These are phyloP conservation scores for Geotrichum cucujoidarum DNA, from an alignment of 1,139 yeast species.

Conservation along the genomic window DNA sequence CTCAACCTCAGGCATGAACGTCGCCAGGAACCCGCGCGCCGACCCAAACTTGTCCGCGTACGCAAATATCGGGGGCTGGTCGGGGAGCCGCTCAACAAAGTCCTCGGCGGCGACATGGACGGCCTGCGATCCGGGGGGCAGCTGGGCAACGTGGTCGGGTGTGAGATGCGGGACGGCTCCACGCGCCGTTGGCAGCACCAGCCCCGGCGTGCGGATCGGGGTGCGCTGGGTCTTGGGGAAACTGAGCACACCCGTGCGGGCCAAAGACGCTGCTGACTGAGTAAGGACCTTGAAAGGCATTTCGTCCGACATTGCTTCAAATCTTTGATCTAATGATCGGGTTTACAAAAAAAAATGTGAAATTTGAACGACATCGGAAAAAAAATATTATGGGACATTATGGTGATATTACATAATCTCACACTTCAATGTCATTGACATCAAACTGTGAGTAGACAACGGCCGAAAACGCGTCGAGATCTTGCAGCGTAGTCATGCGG, in stretches of 20 bases:
- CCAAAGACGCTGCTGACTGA: slow-evolving; percentile 12
- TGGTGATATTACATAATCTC: neutral
- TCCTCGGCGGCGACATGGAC: slow-evolving; percentile 20
- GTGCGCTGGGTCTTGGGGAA: neutral
- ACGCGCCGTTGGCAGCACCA: slow-evolving; percentile 36
- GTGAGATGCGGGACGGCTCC: slow-evolving; percentile 42
- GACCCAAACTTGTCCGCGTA: slow-evolving; percentile 18
- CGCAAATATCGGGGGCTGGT: slow-evolving; percentile 23
- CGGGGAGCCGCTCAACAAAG: slow-evolving; percentile 28
- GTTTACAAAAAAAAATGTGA: neutral
- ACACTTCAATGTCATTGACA: neutral
- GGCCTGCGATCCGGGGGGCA: slow-evolving; percentile 23
- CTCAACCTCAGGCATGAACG: slow-evolving; percentile 27
- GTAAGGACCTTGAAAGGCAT: slow-evolving; percentile 9
- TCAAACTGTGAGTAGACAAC: slow-evolving; percentile 84
- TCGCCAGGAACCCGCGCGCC: slow-evolving; percentile 26
- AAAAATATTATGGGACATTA: neutral
- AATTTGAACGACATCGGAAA: neutral
- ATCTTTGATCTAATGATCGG: neutral
- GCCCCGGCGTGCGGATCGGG: slow-evolving; percentile 32
- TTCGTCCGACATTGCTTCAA: slow-evolving; percentile 13
- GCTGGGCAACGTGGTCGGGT: slow-evolving; percentile 36
- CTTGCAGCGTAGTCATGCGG: slow-evolving; percentile 49
- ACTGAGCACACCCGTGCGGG: slow-evolving; percentile 13
- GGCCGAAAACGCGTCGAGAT: slow-evolving; percentile 83